Base-by-base conservation (phyloP, 306 rosid genomes). In the Fragaria nilgerrensis region DNA sequence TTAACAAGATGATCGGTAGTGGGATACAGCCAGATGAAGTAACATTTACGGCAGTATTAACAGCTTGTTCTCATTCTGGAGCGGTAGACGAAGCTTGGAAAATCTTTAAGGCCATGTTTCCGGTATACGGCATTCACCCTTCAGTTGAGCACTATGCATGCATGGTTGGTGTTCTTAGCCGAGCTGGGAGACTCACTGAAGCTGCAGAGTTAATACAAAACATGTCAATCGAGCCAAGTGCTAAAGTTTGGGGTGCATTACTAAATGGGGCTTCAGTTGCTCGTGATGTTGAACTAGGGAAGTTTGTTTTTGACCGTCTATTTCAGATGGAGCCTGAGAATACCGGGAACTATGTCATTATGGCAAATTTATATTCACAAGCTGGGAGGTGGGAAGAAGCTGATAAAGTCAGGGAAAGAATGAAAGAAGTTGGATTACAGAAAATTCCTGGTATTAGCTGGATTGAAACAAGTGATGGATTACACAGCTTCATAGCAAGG, bases 241-340 rank as follows among this genome's bases (percentile, higher is more conserved):
- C 96, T 47, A 89, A 87, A 82, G 94, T 91, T 77, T 95, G 98
- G 97, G 99, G 97, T 82, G 92, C 98, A 67, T 75, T 95, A 79
- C 84, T 95, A 44, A 81, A 88, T 12, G 96, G 97, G 72, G 94
- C 99, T 71, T 87, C 97, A 68, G 81, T 91, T 73, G 84, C 91
- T 58, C 85, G 91, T 39, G 88, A 92, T 68, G 90, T 90, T 77
- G 91, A 92, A 75, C 71, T 89, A 75, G 97, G 97, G 19, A 85
- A 88, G 69, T 86, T 88, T 77, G 93, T 55, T 27, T 90, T 77
- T 75, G 91, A 90, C 81, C 86, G 72, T 79, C 80, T 92, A 78
- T 82, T 88, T 78, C 83, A 86, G 74, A 87, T 89, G 2, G 96
- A 95, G 79, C 96, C 97, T 27, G 94, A 91, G 74, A 89, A 87